A percentile compares a stretch with the other conserved stretches of the same genome.
phyloP scores from a whole-genome alignment of 1,139 yeast species.

The Diutina mesorugosa region DNA sequence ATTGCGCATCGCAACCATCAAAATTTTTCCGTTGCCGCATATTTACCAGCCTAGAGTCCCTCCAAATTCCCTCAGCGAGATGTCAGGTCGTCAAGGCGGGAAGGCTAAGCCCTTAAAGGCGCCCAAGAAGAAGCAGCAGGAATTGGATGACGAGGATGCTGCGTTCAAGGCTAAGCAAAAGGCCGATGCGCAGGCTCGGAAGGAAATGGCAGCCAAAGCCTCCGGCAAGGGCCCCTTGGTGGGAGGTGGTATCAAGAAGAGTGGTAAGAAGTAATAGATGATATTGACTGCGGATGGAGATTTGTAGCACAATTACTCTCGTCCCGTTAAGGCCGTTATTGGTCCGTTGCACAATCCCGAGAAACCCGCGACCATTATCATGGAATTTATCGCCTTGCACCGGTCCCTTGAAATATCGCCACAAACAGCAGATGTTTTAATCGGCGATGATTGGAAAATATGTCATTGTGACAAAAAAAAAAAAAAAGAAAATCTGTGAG shows the following conservation, averaged over 20 bases:
- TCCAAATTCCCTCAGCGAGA: slow-evolving; percentile 8
- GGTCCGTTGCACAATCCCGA: neutral
- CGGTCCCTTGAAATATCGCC: neutral
- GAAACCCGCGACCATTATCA: neutral
- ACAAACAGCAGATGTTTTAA: neutral
- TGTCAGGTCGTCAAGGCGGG: slow-evolving; percentile 73
- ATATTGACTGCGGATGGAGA: neutral
- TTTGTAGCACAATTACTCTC: neutral
- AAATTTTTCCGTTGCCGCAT: neutral
- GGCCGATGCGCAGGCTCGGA: slow-evolving; percentile 88
- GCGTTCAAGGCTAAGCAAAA: slow-evolving; percentile 91
- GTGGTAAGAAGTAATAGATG: slow-evolving; percentile 40
- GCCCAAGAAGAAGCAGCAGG: slow-evolving; percentile 62
- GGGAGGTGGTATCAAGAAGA: slow-evolving; percentile 94
- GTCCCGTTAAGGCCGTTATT: neutral
- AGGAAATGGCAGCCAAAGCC: slow-evolving; percentile 81
- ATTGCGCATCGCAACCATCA: neutral
- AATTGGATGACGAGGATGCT: slow-evolving; percentile 70
- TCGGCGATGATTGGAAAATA: neutral
- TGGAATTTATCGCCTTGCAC: neutral
- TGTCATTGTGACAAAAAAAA: neutral
- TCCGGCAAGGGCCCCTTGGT: slow-evolving; percentile 82
- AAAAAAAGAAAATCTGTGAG: neutral
- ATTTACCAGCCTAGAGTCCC: neutral
- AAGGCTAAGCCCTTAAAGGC: slow-evolving; percentile 57